Conservation (phyloP, 75 land plant genomes). For the Gnetum montanum region DNA sequence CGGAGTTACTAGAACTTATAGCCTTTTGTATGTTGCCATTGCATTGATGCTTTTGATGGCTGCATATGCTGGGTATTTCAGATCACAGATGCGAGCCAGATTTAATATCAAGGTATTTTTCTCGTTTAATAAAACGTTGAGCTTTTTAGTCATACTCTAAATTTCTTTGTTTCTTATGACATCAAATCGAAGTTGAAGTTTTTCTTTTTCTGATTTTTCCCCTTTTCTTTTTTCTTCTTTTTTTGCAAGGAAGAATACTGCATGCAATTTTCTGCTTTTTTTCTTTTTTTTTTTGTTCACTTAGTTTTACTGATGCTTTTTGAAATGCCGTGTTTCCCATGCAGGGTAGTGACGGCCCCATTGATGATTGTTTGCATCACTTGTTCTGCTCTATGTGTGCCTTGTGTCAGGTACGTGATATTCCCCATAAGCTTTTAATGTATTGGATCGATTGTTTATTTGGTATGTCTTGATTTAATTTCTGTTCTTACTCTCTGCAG, state of each 20-base stretch:
- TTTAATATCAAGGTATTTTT: slow-evolving; percentile 64
- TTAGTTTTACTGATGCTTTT: neutral
- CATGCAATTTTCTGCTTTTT: no score
- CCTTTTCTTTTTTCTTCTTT: neutral
- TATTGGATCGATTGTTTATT: no score
- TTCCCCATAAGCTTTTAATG: neutral
- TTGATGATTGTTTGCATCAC: slow-evolving; percentile 73
- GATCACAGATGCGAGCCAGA: slow-evolving; percentile 53
- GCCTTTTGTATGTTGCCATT: slow-evolving; percentile 42
- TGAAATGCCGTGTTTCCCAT: neutral
- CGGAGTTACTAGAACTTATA: slow-evolving; percentile 32
- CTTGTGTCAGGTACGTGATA: slow-evolving; percentile 60
- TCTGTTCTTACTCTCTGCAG: no score
- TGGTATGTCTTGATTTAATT: no score
- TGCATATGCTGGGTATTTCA: slow-evolving; percentile 51
- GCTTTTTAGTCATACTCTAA: neutral
- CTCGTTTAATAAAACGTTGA: neutral
- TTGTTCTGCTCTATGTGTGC: slow-evolving; percentile 71
- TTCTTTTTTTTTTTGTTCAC: no score
- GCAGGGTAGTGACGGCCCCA: slow-evolving; percentile 58
- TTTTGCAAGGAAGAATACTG: neutral
- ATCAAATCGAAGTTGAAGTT: neutral
- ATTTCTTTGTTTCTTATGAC: neutral
- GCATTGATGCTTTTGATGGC: slow-evolving; percentile 34
- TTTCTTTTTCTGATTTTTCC: neutral